Evolutionary conservation across 1,139 yeast species (phyloP), one percentile per base, ranked within the genome.

Genomic region (Sugiyamaella castrensis): DNA sequence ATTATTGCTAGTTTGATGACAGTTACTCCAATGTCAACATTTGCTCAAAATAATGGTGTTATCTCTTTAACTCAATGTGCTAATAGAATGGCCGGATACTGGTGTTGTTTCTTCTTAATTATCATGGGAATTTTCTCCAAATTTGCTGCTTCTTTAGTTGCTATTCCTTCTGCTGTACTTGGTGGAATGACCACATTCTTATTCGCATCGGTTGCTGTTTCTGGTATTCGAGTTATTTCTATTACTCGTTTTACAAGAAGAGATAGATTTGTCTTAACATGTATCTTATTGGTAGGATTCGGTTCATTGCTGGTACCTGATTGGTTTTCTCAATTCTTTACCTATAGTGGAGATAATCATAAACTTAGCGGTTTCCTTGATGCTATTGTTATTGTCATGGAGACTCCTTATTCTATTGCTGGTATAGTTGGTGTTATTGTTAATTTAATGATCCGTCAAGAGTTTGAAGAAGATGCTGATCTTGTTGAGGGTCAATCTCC

Each of bases 111-210:
- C 70, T 85, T 86, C 72, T 72, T 89, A 62, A 64, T 88, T 46
- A 64, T 89, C 52, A 87, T 88, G 95, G 96, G 97, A 37, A 70
- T 88, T 35, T 86, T 89, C 64, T 76, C 94, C 59, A 88, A 88
- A 69, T 87, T 89, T 68, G 92, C 95, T 19, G 96, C 95, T 27
- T 91, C 95, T 29, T 75, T 89, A 52, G 87, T 84, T 31, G 78
- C 95, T 31, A 89, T 89, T 61, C 96, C 96, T 40, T 77, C 75
- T 53, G 77, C 96, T 0, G 92, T 88, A 26, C 74, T 88, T 53
- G 96, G 96, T 49, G 96, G 96, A 55, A 87, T 88, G 95, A 88
- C 96, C 29, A 76, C 95, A 4, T 89, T 88, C 73, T 72, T 89
- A 53, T 89, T 87, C 75, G 79, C 91, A 32, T 81, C 95, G 10